Conservation (phyloP, 2,329 filamentous ascomycete species). For the Phialophora expanda region DNA sequence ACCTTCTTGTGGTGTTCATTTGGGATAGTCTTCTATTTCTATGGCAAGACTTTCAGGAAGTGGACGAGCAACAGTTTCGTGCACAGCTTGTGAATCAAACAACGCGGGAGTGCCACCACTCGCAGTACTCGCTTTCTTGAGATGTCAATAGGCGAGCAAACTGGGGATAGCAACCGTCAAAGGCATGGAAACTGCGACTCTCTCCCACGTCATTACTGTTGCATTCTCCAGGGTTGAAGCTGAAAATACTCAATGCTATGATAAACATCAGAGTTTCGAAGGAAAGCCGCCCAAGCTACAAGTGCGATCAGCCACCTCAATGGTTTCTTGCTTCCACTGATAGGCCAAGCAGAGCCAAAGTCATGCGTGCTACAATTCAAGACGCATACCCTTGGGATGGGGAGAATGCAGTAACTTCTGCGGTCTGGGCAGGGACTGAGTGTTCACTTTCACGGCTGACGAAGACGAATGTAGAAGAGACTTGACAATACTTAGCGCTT, state of each 20-base stretch:
- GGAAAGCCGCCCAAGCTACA: too few relatives aligned
- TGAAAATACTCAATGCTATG: too few relatives aligned
- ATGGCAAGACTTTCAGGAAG: slow-evolving; percentile 59
- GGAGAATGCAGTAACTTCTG: neutral
- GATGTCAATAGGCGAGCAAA: neutral
- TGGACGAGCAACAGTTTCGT: slow-evolving; percentile 18
- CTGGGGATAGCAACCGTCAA: neutral
- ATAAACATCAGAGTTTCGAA: too few relatives aligned
- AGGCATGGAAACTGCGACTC: neutral
- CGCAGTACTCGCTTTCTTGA: neutral
- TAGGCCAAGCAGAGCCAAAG: too few relatives aligned
- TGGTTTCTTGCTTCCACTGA: too few relatives aligned
- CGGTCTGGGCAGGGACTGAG: neutral
- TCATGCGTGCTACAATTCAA: too few relatives aligned
- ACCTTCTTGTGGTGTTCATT: slow-evolving; percentile 56
- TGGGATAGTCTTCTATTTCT: slow-evolving; percentile 58
- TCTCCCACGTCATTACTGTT: neutral
- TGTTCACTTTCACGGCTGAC: neutral
- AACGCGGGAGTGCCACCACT: neutral
- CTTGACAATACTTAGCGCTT: neutral
- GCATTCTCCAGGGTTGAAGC: too few relatives aligned
- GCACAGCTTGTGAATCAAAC: slow-evolving; percentile 8
- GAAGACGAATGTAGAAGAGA: neutral
- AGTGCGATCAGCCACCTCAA: too few relatives aligned
- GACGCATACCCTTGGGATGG: too few relatives aligned